A percentile compares a stretch with the other conserved stretches of the same genome.
Evolutionary conservation across 2,329 filamentous ascomycete species (phyloP).

Genomic region (Dactylellina cionopaga): DNA sequence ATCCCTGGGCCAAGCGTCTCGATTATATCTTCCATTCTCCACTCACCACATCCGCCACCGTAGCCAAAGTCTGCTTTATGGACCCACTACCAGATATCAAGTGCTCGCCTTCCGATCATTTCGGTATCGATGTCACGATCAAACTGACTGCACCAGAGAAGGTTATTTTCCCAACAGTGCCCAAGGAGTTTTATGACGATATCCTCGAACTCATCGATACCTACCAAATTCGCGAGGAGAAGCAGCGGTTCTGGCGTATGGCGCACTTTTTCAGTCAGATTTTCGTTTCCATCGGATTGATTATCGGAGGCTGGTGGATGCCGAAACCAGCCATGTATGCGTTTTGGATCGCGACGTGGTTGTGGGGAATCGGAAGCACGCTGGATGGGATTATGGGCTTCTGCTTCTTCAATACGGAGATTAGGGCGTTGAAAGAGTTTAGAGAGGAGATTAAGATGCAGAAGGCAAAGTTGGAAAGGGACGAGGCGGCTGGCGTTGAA

Average conservation of each 20-base stretch:
- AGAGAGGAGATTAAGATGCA: constrained; percentile 82
- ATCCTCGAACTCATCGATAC: constrained; percentile 76
- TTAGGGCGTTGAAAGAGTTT: constrained; percentile 86
- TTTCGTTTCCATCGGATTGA: constrained; percentile 75
- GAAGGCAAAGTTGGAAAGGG: constrained; percentile 49
- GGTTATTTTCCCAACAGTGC: constrained; percentile 37
- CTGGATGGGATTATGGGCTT: constrained; percentile 87
- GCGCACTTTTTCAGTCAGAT: constrained; percentile 77
- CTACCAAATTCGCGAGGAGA: constrained; percentile 76
- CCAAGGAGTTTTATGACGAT: constrained; percentile 55
- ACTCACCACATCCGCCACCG: constrained; percentile 65
- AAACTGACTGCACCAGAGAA: constrained; percentile 61
- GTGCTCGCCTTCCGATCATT: constrained; percentile 94
- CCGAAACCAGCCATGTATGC: constrained; percentile 81
- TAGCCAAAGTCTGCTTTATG: constrained; percentile 79
- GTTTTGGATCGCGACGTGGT: constrained; percentile 79
- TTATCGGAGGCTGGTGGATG: constrained; percentile 81
- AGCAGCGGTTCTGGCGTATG: constrained; percentile 77
- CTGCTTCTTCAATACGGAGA: constrained; percentile 84
- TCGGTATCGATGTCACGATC: constrained; percentile 85
- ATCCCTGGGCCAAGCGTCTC: constrained; percentile 82
- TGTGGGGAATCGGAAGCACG: constrained; percentile 78
- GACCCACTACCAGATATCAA: constrained; percentile 73
- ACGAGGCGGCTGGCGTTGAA: constrained; percentile 32
- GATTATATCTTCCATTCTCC: constrained; percentile 82